phyloP scores from a whole-genome alignment of 305 asterid species.

The Solanum aculeatissimum region DNA sequence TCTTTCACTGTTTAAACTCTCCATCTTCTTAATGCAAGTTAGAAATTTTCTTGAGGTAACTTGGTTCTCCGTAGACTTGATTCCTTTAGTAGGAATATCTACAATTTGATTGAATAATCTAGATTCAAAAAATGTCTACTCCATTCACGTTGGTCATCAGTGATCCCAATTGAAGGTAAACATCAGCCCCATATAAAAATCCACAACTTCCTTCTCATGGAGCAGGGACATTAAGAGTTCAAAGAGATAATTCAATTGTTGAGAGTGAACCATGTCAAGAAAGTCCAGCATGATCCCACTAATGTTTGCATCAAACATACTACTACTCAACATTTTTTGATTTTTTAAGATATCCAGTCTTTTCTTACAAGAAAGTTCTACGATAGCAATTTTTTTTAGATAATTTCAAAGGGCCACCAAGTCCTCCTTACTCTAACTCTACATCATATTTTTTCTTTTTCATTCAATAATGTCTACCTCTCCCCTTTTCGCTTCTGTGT shows the following conservation, averaged over 20 bases:
- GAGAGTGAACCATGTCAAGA: neutral
- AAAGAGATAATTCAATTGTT: no score
- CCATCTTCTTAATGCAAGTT: neutral
- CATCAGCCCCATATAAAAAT: neutral
- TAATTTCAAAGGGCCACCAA: neutral
- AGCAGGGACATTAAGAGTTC: no score
- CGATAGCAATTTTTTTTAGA: no score
- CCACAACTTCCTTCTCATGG: neutral
- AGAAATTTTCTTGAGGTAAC: neutral
- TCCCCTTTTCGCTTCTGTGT: neutral
- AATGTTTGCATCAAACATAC: no score
- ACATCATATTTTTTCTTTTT: neutral
- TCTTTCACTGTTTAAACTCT: no score
- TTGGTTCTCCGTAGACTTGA: neutral
- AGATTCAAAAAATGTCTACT: no score
- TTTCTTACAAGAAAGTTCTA: no score
- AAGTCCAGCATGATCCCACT: neutral
- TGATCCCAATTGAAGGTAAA: neutral
- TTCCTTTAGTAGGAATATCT: neutral
- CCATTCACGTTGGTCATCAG: neutral
- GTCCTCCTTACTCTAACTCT: neutral
- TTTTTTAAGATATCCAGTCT: no score
- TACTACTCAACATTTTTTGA: no score
- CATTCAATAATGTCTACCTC: neutral
- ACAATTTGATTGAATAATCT: neutral